Evolutionary conservation across 2,329 filamentous ascomycete genomes (phyloP), one percentile per base, ranked within the genome.

Genomic region (Alternaria burnsii): DNA sequence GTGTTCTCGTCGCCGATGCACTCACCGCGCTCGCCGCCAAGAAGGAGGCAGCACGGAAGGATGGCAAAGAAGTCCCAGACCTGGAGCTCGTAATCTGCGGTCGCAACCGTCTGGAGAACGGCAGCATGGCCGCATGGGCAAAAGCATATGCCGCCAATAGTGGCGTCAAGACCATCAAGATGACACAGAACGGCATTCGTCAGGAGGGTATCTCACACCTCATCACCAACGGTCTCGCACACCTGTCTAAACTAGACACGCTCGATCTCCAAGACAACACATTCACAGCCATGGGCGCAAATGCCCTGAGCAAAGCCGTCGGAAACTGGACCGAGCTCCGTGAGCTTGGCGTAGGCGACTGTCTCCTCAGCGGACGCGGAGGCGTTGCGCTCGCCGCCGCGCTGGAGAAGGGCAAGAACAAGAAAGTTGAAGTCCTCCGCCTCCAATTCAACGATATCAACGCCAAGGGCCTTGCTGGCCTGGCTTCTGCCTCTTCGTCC

Each of bases 81-180:
- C 88, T 99, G 36, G 94, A 98, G 84, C 97, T 94, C n/a, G 89
- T 99, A 67, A 92, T 98, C 74, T 99, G 95, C 79, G 95, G 95
- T 42, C 92, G 95, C 68, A 99, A 99, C 82, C 87, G 95, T 68
- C 86, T 99, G 51, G 95, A 99, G 82, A 97, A 94, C 73, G 95
- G 94, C 69, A 95, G 91, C 76, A 99, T 99, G 95, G 88, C 87
- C 14, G 94, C 94, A 0, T 99, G 95, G 95, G 93, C 94, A 42
- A 91, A 90, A 78, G 86, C 93, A 1, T 97, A 92, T 79, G 88
- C 89, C 72, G 89, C 94, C 59, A 93, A 98, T 75, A 82, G 86
- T 67, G 90, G 91, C 58, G 87, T 99, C 65, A 91, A 90, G 80
- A 89, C 89, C 60, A 88, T 99, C 70, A 96, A 94, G 85, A 98